Conservation (phyloP, 805 yeast genomes). For the Sugiyamaella smithiae region DNA sequence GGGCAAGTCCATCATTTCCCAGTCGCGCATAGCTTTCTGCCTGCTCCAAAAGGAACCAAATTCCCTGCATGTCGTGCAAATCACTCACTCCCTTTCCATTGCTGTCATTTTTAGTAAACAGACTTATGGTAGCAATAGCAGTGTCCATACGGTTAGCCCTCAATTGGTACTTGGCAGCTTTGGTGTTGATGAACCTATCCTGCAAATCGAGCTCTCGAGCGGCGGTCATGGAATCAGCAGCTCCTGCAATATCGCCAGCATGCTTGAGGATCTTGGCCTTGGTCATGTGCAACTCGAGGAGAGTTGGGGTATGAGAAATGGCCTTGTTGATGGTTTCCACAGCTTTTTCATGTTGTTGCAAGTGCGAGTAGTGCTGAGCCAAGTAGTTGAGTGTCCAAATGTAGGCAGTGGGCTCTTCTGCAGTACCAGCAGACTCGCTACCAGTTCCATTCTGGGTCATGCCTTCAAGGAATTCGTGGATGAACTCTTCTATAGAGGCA, state of each 20-base stretch:
- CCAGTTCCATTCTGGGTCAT: slow-evolving; percentile 9
- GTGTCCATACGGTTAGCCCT: slow-evolving; percentile 71
- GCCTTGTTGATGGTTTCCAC: slow-evolving; percentile 57
- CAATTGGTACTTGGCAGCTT: slow-evolving; percentile 76
- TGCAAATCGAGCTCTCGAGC: slow-evolving; percentile 80
- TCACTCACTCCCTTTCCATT: slow-evolving; percentile 82
- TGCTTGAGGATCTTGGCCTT: slow-evolving; percentile 82
- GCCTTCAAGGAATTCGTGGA: slow-evolving; percentile 44
- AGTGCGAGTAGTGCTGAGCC: slow-evolving; percentile 68
- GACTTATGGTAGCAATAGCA: slow-evolving; percentile 68
- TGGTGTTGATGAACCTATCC: slow-evolving; percentile 88
- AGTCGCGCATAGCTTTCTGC: slow-evolving; percentile 77
- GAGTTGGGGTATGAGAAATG: slow-evolving; percentile 71
- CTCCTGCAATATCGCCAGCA: slow-evolving; percentile 56
- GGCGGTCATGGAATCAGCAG: slow-evolving; percentile 61
- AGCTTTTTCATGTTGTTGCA: slow-evolving; percentile 55
- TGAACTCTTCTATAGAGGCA: slow-evolving; percentile 50
- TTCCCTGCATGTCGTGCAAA: slow-evolving; percentile 83
- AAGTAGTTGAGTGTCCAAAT: slow-evolving; percentile 76
- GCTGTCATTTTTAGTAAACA: slow-evolving; percentile 85
- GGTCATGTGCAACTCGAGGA: slow-evolving; percentile 75
- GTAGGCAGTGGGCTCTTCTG: slow-evolving; percentile 30
- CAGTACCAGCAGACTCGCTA: slow-evolving; percentile 7
- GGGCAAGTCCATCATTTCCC: slow-evolving; percentile 64
- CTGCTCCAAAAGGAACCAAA: slow-evolving; percentile 81